phyloP scores from a whole-genome alignment of 2,329 filamentous ascomycete species.

The Stachybotrys elegans region DNA sequence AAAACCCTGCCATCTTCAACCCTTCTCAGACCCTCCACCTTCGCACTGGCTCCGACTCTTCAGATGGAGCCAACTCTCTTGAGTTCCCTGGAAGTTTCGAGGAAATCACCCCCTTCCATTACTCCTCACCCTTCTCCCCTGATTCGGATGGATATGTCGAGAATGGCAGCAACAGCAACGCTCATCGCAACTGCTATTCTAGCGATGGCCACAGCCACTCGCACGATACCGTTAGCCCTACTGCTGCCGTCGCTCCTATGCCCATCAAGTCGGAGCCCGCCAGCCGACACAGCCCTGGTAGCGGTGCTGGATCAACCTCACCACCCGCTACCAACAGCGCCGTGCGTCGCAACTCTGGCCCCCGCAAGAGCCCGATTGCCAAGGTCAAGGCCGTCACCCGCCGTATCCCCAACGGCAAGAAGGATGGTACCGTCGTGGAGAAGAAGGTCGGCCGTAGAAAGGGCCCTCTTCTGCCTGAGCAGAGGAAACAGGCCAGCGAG shows the following conservation, averaged over 20 bases:
- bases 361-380: constrained; percentile 70
- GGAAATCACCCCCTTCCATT: constrained; percentile 65
- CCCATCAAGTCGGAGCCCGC: constrained; percentile 57
- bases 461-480: constrained; percentile 85
- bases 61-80: constrained; percentile 62
- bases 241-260: constrained; percentile 63
- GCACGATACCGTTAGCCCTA: constrained; percentile 59
- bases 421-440: constrained; percentile 66
- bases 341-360: constrained; percentile 61
- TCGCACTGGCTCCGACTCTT: constrained; percentile 81
- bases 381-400: constrained; percentile 85
- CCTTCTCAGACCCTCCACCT: constrained; percentile 86
- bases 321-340: constrained; percentile 54
- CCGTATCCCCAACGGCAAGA: constrained; percentile 72
- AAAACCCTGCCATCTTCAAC: constrained; percentile 75
- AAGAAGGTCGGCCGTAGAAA: constrained; percentile 91
- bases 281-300: constrained; percentile 56
- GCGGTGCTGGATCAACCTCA: constrained; percentile 55
- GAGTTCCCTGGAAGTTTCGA: constrained; percentile 77
- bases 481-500: constrained; percentile 93
- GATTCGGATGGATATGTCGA: constrained; percentile 68
- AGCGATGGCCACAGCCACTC: constrained; percentile 45
- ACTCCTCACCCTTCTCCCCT: constrained; percentile 79
- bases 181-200: constrained; percentile 58
- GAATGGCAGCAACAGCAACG: constrained; percentile 12